These are phyloP conservation scores for Penicillium parvum DNA, from an alignment of 495 filamentous ascomycete genomes.

Conservation along the genomic window DNA sequence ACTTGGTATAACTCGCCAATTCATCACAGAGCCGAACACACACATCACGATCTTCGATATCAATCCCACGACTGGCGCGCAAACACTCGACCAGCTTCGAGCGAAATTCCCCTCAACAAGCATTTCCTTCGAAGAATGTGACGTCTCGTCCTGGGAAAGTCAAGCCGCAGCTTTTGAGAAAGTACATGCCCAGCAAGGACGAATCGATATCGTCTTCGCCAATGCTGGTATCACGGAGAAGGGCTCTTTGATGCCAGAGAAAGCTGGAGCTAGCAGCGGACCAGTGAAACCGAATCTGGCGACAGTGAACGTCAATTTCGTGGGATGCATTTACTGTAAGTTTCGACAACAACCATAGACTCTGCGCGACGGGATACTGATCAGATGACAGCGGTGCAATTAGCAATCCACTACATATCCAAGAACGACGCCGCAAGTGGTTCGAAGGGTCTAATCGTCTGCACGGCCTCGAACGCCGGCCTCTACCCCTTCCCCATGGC, in stretches of 20 bases:
- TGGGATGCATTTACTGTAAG: slow-evolving; percentile 48
- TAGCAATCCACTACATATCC: slow-evolving; percentile 50
- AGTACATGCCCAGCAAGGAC: slow-evolving; percentile 31
- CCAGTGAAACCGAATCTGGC: slow-evolving; percentile 37
- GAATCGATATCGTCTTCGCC: slow-evolving; percentile 50
- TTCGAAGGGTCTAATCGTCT: slow-evolving; percentile 46
- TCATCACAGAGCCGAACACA: slow-evolving; percentile 39
- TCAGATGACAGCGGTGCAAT: slow-evolving; percentile 43
- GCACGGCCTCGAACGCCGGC: slow-evolving; percentile 54
- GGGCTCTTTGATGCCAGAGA: slow-evolving; percentile 28
- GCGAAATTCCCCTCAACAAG: slow-evolving; percentile 30
- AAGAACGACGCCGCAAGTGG: slow-evolving; percentile 31
- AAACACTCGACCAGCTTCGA: slow-evolving; percentile 27
- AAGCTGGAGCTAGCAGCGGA: slow-evolving; percentile 7
- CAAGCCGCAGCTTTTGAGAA: slow-evolving; percentile 42
- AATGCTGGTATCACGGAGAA: slow-evolving; percentile 53
- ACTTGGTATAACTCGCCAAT: slow-evolving; percentile 43
- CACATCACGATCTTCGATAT: slow-evolving; percentile 52
- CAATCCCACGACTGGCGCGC: slow-evolving; percentile 28
- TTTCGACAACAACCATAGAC: too few species aligned
- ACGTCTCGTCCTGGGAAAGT: slow-evolving; percentile 47
- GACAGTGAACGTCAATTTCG: slow-evolving; percentile 45
- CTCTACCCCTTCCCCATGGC: slow-evolving; percentile 53
- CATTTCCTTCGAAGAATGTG: slow-evolving; percentile 41
- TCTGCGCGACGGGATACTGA: too few species aligned